phyloP scores from a whole-genome alignment of 164 flowering plant species.

The Protea cynaroides region DNA sequence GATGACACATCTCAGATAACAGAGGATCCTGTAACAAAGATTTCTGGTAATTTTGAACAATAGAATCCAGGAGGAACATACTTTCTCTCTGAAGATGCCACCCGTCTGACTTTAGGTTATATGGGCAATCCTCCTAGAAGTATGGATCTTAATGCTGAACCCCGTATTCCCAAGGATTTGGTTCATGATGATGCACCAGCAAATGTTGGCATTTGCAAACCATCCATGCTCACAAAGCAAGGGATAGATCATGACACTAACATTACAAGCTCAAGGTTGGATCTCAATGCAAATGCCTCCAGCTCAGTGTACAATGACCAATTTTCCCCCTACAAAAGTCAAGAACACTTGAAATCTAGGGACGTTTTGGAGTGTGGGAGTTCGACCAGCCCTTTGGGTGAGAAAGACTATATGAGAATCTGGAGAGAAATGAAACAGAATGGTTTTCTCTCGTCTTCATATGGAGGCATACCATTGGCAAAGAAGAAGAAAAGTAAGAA shows the following conservation, averaged over 20 bases:
- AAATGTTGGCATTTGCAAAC: slow-evolving; percentile 11
- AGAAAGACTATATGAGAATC: slow-evolving; percentile 42
- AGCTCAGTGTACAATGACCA: slow-evolving; percentile 36
- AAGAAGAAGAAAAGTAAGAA: slow-evolving; percentile 56
- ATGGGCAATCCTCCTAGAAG: slow-evolving; percentile 8
- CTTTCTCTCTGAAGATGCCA: slow-evolving; percentile 12
- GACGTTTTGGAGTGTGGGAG: slow-evolving; percentile 69
- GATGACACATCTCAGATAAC: slow-evolving; percentile 27
- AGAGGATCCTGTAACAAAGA: slow-evolving; percentile 14
- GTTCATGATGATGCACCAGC: slow-evolving; percentile 5
- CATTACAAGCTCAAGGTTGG: slow-evolving; percentile 25
- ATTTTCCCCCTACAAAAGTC: slow-evolving; percentile 26
- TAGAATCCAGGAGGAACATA: slow-evolving; percentile 11
- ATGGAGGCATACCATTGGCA: slow-evolving; percentile 60
- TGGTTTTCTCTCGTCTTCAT: slow-evolving; percentile 75
- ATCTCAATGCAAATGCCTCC: slow-evolving; percentile 46
- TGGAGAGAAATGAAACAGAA: slow-evolving; percentile 93
- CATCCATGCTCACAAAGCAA: slow-evolving; percentile 9
- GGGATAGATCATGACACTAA: slow-evolving; percentile 8
- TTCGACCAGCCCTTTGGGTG: slow-evolving; percentile 46
- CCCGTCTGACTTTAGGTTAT: slow-evolving; percentile 7
- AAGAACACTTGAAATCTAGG: slow-evolving; percentile 26
- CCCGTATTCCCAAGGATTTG: slow-evolving; percentile 4
- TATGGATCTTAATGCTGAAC: slow-evolving; percentile 33
- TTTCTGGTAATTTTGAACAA: slow-evolving; percentile 13